Base-by-base conservation (phyloP, 2,329 filamentous ascomycete genomes). In the Pseudogymnoascus sp. region DNA sequence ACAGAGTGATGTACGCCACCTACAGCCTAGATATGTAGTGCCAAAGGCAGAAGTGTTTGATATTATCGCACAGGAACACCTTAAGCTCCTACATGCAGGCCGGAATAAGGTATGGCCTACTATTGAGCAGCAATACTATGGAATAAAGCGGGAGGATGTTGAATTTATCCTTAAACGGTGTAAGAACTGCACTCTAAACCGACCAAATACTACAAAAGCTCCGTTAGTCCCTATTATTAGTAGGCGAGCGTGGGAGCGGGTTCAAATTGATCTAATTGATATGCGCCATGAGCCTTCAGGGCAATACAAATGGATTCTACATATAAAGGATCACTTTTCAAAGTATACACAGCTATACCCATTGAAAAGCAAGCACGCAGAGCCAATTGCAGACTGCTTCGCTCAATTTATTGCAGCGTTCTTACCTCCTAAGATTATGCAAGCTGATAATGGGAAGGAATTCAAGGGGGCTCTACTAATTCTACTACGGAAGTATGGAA, bases 181-280 rank as follows among this genome's bases (percentile, higher is more conserved):
- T 2, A 21, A 21, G 4, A 21, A 21, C 2, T 35, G 33, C 13
- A 11, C 33, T 35, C 11, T 10, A 35, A 11, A 35, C 5, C 4
- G 10, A 8, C 33, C 10, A 35, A 11, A 9, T 35, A 35, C 33
- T 11, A 35, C 8, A 11, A 44, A 17, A 13, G 15, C 29, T 10
- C 31, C n/a, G 3, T 29, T 63, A 2, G 31, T 50, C 35, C 54
- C 57, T 15, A 64, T 65, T 24, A 21, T 64, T 11, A 36, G 41
- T 7, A 59, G 44, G 31, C 13, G 21, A 40, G 24, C 44, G 4
- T 26, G 59, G 2, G 47, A 65, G 29, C 1, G 41, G 5, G 35
- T 65, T 5, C 60, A 68, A 36, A 62, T 68, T 54, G 60, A 68
- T 63, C 40, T 68, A 1, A 62, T 67, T 44, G 59, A 66, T 60